Base-by-base conservation (phyloP, 106 monocot species). In the Platanthera guangdongensis region DNA sequence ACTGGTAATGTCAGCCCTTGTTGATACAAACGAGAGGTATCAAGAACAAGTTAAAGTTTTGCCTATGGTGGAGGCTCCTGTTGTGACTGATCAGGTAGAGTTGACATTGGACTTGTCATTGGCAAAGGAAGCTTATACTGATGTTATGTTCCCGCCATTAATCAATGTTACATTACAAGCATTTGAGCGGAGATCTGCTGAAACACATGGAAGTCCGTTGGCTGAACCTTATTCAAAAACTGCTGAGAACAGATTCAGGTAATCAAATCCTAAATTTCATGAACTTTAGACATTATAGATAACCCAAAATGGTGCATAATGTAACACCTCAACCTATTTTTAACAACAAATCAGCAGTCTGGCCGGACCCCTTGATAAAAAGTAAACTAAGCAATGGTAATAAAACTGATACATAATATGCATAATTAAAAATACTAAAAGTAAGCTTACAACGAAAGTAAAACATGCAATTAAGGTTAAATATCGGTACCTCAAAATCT, bases 231-330 rank as follows among this genome's bases (percentile, higher is more conserved):
- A 83, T 71, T 80, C 55, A 55, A 78, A 72, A 71, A 69, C 79
- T 62, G 82, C 84, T 79, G 86, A 92, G 73, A 85, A 82, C 59
- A 80, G 89, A 74, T 81, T 89, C 85, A 83, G 92, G 92, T 92
- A 81, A 47, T 67, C 28, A 51, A 4, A 32, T 9, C 11, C 32
- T 11, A 65, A 59, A 28, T 28, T 65, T 1, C 10, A 12, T 32
- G 25, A 70, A 14, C 45, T 70, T 70, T 15, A 70, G 15, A 73
- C 4, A 28, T 46, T 69, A 11, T 69, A 6, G 8, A 9, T 52
- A 9, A 52, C 13, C 10, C n/a, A n/a, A n/a, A n/a, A n/a, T n/a
- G n/a, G 52, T 1, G 4, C 0, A 9, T 3, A 9, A 13, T 8
- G 8, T 52, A 9, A 9, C 13, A 8, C 13, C 1, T 3, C 52